A percentile compares a stretch with the other conserved stretches of the same genome.
phyloP scores from a whole-genome alignment of 306 rosid species.

The Ormosia semicastrata region DNA sequence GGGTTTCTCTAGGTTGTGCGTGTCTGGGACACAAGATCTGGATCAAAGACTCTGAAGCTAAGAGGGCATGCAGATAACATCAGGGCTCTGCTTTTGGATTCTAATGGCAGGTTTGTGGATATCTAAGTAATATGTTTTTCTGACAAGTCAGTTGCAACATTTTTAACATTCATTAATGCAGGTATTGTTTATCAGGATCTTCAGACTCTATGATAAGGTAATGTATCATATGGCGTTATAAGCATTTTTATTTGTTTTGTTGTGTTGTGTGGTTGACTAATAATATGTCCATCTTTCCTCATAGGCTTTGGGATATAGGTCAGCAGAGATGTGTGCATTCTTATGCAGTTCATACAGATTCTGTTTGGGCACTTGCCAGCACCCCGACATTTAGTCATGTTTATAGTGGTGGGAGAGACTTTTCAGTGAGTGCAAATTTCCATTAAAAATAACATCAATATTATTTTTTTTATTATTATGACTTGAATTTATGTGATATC shows the following conservation, averaged over 20 bases:
- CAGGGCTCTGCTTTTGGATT: slow-evolving; percentile 89
- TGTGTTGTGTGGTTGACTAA: slow-evolving; percentile 2
- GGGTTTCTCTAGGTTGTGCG: slow-evolving; percentile 74
- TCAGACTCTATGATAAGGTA: slow-evolving; percentile 99
- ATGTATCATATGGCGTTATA: not conserved
- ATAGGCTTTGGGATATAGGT: slow-evolving; percentile 98
- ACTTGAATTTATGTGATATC: slow-evolving; percentile 13
- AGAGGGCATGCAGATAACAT: slow-evolving; percentile 96
- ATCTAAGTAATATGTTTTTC: slow-evolving; percentile 1
- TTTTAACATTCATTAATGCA: slow-evolving; percentile 41
- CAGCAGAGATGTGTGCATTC: slow-evolving; percentile 98
- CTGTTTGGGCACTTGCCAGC: slow-evolving; percentile 99
- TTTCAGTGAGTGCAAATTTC: slow-evolving; percentile 74
- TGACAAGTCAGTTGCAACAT: slow-evolving; percentile 1
- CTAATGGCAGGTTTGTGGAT: slow-evolving; percentile 83
- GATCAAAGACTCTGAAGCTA: slow-evolving; percentile 91
- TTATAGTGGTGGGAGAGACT: slow-evolving; percentile 97
- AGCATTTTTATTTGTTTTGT: slow-evolving; percentile 20
- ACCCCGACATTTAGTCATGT: slow-evolving; percentile 94
- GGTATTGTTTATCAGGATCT: slow-evolving; percentile 96
- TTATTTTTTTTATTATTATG: not conserved
- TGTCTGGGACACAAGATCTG: slow-evolving; percentile 96
- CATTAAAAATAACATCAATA: slow-evolving; percentile 15
- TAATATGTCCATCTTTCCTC: slow-evolving; percentile 31
- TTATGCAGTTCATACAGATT: slow-evolving; percentile 98